Conservation (phyloP, 331 rosid genomes). For the Erythrophleum ivorense region DNA sequence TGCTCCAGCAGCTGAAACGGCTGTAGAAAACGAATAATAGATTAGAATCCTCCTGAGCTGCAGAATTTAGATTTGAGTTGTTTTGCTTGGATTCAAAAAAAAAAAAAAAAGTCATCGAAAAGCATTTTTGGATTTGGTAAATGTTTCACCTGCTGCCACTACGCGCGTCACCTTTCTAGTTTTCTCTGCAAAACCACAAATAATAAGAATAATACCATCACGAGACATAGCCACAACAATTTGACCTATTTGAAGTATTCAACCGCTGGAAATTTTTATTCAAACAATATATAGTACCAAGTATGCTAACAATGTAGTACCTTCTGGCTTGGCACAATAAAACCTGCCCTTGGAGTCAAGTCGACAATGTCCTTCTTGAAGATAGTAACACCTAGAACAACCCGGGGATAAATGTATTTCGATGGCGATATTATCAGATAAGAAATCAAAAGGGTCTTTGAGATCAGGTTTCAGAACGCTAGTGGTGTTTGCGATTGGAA, state of each 20-base stretch:
- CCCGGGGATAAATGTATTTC: background rate
- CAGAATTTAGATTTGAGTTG: background rate
- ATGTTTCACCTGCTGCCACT: slow-evolving; percentile 5
- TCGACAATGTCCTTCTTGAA: slow-evolving; percentile 37
- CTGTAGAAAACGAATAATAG: background rate
- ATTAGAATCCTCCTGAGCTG: background rate
- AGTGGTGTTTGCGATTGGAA: background rate
- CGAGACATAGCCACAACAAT: background rate
- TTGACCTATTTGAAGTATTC: background rate
- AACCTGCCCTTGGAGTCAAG: slow-evolving; percentile 18
- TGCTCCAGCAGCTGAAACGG: slow-evolving; percentile 23
- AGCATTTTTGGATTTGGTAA: background rate
- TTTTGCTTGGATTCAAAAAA: background rate
- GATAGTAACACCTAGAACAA: background rate
- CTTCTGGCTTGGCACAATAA: slow-evolving; percentile 13
- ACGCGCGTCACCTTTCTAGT: background rate
- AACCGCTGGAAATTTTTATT: background rate
- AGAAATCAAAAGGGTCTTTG: background rate
- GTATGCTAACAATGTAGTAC: background rate
- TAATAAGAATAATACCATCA: background rate
- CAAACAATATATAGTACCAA: background rate
- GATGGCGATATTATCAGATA: background rate
- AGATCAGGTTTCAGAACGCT: background rate
- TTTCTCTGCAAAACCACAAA: background rate
- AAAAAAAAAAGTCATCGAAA: background rate